Evolutionary conservation across 805 yeast species (phyloP), one percentile per base, ranked within the genome.

Genomic region (Kurtzmaniella cleridarum): DNA sequence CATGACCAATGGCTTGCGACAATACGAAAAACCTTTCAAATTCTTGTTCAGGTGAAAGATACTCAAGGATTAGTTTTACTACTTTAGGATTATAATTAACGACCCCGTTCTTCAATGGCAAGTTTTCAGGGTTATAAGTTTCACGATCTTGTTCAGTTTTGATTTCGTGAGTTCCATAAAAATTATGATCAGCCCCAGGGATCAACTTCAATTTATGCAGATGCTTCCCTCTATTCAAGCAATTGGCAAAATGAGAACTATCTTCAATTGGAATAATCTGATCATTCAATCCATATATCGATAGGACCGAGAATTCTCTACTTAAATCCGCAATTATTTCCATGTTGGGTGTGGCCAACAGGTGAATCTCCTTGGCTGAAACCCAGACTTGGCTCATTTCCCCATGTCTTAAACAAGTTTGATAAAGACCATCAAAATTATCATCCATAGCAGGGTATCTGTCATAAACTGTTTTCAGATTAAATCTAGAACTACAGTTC

Each of bases 171-270:
- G 53, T 45, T 0, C 93, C 91, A 53, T 73, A 84, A 53, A 73
- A 89, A 50, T 84, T 86, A 59, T 90, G 98, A 54, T 87, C 90
- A 0, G 95, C 96, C 33, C 66, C 68, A 1, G 76, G 75, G 9
- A 90, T 63, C 6, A 86, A 55, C 28, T 67, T 65, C 39, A 88
- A 62, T 3, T 69, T 64, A 48, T 84, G 73, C 3, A 69, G 49
- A 24, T 48, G 47, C 1, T 44, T 81, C 15, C 89, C 76, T 4
- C 73, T 61, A 20, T 69, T 71, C 35, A 89, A 73, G 8, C 63
- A 47, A 48, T 82, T 78, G 6, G 84, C 77, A 61, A 66, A 87
- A 28, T 48, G 49, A 1, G 81, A 71, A 6, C 81, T 69, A 48
- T 87, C 96, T 12, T 67, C 65, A 1, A 74, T 47, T 1, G 91